Conservation (phyloP, 441 rosid genomes). For the Erodium chrysanthum region DNA sequence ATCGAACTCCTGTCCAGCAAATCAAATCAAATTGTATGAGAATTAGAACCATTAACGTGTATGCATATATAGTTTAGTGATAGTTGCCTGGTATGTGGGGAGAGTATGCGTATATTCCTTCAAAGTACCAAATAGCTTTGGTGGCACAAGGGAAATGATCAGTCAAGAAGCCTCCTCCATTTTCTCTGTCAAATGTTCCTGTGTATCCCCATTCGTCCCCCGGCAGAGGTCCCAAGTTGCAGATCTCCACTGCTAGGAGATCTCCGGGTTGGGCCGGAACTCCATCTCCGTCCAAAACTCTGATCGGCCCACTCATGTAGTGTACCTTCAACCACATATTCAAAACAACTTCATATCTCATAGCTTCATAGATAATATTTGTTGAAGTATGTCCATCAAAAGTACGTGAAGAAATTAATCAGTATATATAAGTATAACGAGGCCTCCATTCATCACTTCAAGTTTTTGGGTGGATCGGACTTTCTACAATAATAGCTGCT, state of each 20-base stretch:
- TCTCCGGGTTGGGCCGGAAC: conserved; percentile 68
- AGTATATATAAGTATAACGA: no score
- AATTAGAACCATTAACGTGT: no score
- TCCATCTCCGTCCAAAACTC: conserved; percentile 56
- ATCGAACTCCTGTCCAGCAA: conserved; percentile 50
- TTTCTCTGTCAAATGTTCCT: conserved; percentile 76
- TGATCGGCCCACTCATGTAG: conserved; percentile 75
- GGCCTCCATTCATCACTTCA: no score
- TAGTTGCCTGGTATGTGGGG: conserved; percentile 70
- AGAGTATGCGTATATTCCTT: conserved; percentile 93
- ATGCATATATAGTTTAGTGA: no score
- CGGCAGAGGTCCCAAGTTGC: conserved; percentile 82
- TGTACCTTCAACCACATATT: conserved; percentile 39
- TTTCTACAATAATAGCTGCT: no score
- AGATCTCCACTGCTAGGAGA: conserved; percentile 72
- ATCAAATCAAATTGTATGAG: no score
- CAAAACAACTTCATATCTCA: no score
- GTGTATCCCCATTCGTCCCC: conserved; percentile 94
- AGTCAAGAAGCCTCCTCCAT: conserved; percentile 84
- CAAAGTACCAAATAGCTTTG: conserved; percentile 88
- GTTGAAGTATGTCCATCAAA: no score
- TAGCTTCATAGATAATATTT: no score
- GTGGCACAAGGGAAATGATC: conserved; percentile 87
- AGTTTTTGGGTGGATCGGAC: no score
- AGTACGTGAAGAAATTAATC: no score